phyloP scores from a whole-genome alignment of 805 yeast species.

The Scheffersomyces ergatensis region DNA sequence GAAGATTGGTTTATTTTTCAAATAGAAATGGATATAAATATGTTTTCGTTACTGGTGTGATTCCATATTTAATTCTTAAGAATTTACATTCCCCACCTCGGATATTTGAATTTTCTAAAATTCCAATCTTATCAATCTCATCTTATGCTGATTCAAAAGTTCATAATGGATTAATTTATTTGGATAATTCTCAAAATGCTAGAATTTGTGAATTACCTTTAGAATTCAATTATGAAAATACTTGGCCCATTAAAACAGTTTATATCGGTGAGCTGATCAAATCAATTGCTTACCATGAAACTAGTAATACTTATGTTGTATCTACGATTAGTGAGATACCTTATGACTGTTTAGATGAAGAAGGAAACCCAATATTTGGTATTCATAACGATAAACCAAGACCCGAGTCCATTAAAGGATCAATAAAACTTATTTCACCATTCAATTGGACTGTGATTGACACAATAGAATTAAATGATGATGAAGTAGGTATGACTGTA shows the following conservation, averaged over 20 bases:
- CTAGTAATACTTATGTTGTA: constrained; percentile 58
- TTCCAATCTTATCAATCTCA: constrained; percentile 66
- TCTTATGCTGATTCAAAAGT: constrained; percentile 42
- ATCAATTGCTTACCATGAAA: constrained; percentile 66
- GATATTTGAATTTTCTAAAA: constrained; percentile 62
- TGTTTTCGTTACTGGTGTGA: constrained; percentile 70
- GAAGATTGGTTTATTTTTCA: constrained; percentile 60
- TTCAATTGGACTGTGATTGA: constrained; percentile 76
- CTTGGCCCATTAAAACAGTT: constrained; percentile 53
- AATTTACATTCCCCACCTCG: constrained; percentile 62
- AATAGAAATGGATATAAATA: constrained; percentile 57
- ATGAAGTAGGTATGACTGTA: constrained; percentile 62
- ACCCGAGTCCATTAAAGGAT: constrained; percentile 59
- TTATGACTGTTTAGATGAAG: constrained; percentile 72
- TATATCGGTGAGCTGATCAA: constrained; percentile 61
- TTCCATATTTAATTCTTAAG: constrained; percentile 68
- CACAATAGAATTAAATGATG: constrained; percentile 58
- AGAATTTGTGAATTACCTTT: constrained; percentile 52
- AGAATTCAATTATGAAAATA: constrained; percentile 54
- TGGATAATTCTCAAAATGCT: constrained; percentile 69
- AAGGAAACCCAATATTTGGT: constrained; percentile 63
- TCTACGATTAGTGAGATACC: constrained; percentile 59
- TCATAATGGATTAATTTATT: constrained; percentile 59
- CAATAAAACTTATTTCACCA: constrained; percentile 67
- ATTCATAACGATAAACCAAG: constrained; percentile 47